Base-by-base conservation (phyloP, 169 alveolate species). In the Cryptosporidium sp. region DNA sequence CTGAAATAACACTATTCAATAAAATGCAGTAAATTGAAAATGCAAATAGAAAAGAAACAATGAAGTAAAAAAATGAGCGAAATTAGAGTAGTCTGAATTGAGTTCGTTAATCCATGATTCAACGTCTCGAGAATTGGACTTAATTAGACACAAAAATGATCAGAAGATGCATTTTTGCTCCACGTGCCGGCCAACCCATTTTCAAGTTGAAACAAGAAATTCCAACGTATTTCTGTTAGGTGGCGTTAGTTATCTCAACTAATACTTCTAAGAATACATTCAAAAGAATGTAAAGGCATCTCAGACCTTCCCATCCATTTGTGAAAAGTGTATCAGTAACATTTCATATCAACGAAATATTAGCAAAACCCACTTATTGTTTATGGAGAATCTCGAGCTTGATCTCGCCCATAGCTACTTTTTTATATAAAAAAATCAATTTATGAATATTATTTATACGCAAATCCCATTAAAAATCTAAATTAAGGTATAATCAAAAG, bases 61-160 rank as follows among this genome's bases (percentile, higher is more conserved):
- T 10, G 48, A 2, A 26, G 12, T 9, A 65, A 23, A 59, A 58
- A 65, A 62, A 61, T 80, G 80, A 80, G 89, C 89, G 89, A 80
- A 80, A 80, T 80, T 80, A 80, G 89, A 80, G 89, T 80, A 80
- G 89, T 80, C 89, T 80, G 89, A 80, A 80, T 80, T 80, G 75
- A 80, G 89, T 80, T 80, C 89, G 89, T 80, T 80, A 62, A 80
- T 43, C 67, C 7, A 73, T 48, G 31, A 21, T 55, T 55, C 75
- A 80, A 80, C 89, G 89, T 80, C 89, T 62, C 89, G 89, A 80
- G 75, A 80, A 80, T 80, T 80, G 89, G 89, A 80, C 89, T 80
- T 80, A 80, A 80, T 80, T 80, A 62, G 89, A 59, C 14, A 58
- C 43, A 65, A 26, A 41, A 35, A 26, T 31, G 51, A 48, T 16